Percentiles rank a stretch among this genome's conserved stretches.
These are phyloP conservation scores for Gynochthodes officinalis DNA, from an alignment of 257 asterid genomes.

Conservation along the genomic window DNA sequence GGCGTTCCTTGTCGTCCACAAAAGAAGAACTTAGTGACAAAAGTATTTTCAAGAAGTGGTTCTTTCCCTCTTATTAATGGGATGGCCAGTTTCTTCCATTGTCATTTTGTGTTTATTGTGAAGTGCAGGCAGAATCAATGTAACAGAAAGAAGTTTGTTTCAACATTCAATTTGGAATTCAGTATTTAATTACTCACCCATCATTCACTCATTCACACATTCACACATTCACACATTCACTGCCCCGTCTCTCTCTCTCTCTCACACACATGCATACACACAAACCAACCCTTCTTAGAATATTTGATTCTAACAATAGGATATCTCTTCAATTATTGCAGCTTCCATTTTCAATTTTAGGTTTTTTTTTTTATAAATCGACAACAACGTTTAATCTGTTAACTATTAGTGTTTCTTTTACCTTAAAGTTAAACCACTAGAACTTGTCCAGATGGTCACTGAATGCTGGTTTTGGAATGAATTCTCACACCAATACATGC, in stretches of 20 bases:
- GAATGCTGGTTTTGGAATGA: too few relatives aligned
- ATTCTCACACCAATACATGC: too few relatives aligned
- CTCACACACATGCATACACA: background rate
- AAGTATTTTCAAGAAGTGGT: background rate
- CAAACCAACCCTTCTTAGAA: background rate
- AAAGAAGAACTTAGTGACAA: background rate
- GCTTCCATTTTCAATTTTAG: background rate
- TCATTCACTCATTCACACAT: background rate
- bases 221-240: background rate
- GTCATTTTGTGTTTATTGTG: constrained; percentile 17
- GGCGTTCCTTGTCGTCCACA: background rate
- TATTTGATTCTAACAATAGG: constrained; percentile 10
- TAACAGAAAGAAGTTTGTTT: constrained; percentile 8
- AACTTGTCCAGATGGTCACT: too few relatives aligned
- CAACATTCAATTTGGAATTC: background rate
- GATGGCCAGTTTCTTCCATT: constrained; percentile 7
- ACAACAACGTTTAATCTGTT: too few relatives aligned
- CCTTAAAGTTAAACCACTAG: too few relatives aligned
- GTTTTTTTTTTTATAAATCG: background rate
- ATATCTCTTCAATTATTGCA: constrained; percentile 24
- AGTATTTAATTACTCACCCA: background rate
- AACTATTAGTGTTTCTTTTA: too few relatives aligned
- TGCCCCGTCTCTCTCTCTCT: background rate
- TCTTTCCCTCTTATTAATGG: background rate
- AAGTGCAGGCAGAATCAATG: constrained; percentile 11